Base-by-base conservation (phyloP, 768 basidiomycete genomes). In the Cytidiella melzeri region DNA sequence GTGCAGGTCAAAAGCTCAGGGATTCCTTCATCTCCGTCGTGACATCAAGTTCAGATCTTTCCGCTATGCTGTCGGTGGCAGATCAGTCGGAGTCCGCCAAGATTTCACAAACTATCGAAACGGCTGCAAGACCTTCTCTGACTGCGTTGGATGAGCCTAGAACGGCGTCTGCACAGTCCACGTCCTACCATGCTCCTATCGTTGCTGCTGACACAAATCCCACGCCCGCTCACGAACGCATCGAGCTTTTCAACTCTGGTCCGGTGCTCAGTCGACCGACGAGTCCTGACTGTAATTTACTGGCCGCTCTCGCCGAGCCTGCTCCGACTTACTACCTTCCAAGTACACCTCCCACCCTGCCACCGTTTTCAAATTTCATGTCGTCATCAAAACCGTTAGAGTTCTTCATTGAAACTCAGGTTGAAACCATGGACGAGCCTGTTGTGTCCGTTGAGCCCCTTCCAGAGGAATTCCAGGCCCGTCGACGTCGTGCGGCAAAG, bases 401-500 rank as follows among this genome's bases (percentile, higher is more conserved):
- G 30, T 7, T 7, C 15, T 34, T 34, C 15, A 15, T 34, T 15
- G 30, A 34, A 34, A 34, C 40, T 37, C 5, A 27, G 12, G 45
- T 20, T 37, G 27, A n/a, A 19, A 26, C 41, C 49, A n/a, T 25
- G 24, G 27, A 39, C 44, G 30, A 41, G 48, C 10, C n/a, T 49
- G 27, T 30, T 34, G n/a, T n/a, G n/a, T n/a, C 45, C 11, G 11
- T 41, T 12, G n/a, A 38, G 19, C 46, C 46, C 3, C 15, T 42
- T 5, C 20, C 41, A 7, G 20, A 27, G 39, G 54, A 55, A 37
- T 55, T 55, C 50, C 54, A 55, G 34, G 27, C 50, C 18, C 50
- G 54, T 10, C 15, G 50, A 24, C 50, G 50, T 2, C 39, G 54
- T 5, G 54, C 54, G 28, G 73, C 71, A 49, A 82, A 81, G 60